Base-by-base conservation (phyloP, 768 basidiomycete species). In the Suillus occidentalis region DNA sequence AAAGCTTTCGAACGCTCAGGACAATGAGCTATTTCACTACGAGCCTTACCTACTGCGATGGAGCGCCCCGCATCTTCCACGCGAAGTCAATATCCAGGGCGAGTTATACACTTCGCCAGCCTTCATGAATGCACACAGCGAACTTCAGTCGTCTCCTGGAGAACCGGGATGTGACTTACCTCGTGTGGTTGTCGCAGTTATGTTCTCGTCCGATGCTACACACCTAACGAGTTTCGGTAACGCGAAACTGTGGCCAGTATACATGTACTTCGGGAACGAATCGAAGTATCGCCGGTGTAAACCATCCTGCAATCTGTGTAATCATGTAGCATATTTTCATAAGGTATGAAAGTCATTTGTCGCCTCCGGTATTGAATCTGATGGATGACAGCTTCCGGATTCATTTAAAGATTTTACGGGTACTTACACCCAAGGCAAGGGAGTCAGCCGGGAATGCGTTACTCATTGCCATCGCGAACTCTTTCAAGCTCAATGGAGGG, bases 131-230 rank as follows among this genome's bases (percentile, higher is more conserved):
- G 45, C 68, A 4, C 45, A 75, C 40, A 61, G 64, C 9, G 63
- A 56, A 28, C 65, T 75, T 12, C 72, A 71, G 45, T 22, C 60
- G 13, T 67, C 65, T 7, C 68, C 69, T 9, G 55, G 52, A 8
- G 72, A 72, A 36, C 57, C 65, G 1, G 69, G 53, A 3, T 68
- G 70, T 59, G 60, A 63, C 34, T 63, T 73, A 16, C 71, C 70
- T 7, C 43, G 61, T 3, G 63, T 45, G 3, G 50, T 70, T n/a
- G 56, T n/a, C 4, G 64, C 58, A 0, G 50, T 69, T 20, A 67
- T 72, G 63, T 65, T 70, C 34, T 70, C 63, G 63, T 74, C 72
- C 0, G 72, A 74, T 50, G 53, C 68, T 2, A 72, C 70, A 16
- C 72, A 71, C 31, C 45, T 72, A 14, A 64, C 69, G 6, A 49